These are phyloP conservation scores for Sporodiniella umbellata DNA, from an alignment of 371 early-diverging fungal genomes.

Conservation along the genomic window DNA sequence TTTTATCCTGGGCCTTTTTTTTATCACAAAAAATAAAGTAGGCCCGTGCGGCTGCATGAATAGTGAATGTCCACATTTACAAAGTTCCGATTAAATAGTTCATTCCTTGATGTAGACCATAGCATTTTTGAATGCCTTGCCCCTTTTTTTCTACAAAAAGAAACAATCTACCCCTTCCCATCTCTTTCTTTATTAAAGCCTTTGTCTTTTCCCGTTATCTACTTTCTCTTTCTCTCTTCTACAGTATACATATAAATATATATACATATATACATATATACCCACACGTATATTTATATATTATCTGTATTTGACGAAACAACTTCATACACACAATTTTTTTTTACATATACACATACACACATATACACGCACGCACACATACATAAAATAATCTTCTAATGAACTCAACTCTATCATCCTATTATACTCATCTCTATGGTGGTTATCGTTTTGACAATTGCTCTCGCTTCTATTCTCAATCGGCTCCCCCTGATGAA, in stretches of 20 bases:
- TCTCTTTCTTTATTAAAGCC: conserved; percentile 1
- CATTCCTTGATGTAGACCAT: conserved; percentile 28
- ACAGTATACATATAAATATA: not conserved
- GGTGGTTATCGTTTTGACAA: conserved; percentile 23
- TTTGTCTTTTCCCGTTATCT: not conserved
- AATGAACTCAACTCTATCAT: conserved; percentile 20
- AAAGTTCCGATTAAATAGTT: conserved; percentile 24
- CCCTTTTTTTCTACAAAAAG: conserved; percentile 7
- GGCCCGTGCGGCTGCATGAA: conserved; percentile 27
- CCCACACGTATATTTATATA: not conserved
- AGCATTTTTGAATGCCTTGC: conserved; percentile 12
- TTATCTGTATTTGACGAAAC: not conserved
- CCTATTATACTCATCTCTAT: conserved; percentile 21
- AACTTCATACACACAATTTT: not conserved
- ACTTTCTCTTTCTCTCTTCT: not conserved
- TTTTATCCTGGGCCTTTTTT: not conserved
- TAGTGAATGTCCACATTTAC: conserved; percentile 5
- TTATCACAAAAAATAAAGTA: not conserved
- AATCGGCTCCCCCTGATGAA: conserved; percentile 14
- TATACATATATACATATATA: not conserved
- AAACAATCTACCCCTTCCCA: not conserved
- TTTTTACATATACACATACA: not conserved
- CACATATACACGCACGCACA: too few species aligned
- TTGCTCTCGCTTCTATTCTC: conserved; percentile 13
- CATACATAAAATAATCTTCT: not conserved